Percentiles rank a stretch among this genome's conserved stretches.
phyloP scores from a whole-genome alignment of 2,329 filamentous ascomycete genomes.

The Helotiales sp. region DNA sequence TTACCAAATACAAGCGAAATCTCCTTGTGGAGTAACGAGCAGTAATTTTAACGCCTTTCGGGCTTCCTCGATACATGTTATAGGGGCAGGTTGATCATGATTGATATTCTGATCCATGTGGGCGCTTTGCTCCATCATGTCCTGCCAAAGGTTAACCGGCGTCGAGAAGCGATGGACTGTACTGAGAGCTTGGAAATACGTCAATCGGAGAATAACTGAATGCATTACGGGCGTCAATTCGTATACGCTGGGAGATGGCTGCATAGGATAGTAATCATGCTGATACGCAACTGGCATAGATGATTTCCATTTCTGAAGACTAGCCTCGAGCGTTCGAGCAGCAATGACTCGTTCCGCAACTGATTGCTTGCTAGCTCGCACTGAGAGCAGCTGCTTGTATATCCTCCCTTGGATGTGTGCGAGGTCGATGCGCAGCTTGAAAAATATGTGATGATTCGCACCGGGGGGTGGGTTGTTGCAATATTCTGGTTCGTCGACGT shows the following conservation, averaged over 20 bases:
- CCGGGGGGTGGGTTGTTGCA: too few relatives aligned
- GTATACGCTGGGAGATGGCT: not conserved
- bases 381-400: constrained; percentile 34
- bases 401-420: constrained; percentile 38
- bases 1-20: constrained; percentile 33
- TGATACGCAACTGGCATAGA: constrained; percentile 23
- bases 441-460: constrained; percentile 19
- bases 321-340: constrained; percentile 22
- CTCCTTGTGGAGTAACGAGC: constrained; percentile 26
- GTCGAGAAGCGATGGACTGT: constrained; percentile 22
- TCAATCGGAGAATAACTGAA: constrained; percentile 22
- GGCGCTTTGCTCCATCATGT: constrained; percentile 4
- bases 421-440: constrained; percentile 29
- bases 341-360: constrained; percentile 17
- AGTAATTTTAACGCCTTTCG: constrained; percentile 28
- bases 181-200: constrained; percentile 28
- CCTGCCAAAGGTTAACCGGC: not conserved
- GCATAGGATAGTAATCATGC: constrained; percentile 9
- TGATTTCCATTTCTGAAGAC: constrained; percentile 27
- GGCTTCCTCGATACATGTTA: constrained; percentile 25
- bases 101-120: not conserved
- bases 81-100: constrained; percentile 15
- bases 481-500: constrained; percentile 32
- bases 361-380: constrained; percentile 31
- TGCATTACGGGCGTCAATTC: constrained; percentile 5